Evolutionary conservation across 164 flowering plant genomes (phyloP).

Genomic region (Aristolochia fimbriata): DNA sequence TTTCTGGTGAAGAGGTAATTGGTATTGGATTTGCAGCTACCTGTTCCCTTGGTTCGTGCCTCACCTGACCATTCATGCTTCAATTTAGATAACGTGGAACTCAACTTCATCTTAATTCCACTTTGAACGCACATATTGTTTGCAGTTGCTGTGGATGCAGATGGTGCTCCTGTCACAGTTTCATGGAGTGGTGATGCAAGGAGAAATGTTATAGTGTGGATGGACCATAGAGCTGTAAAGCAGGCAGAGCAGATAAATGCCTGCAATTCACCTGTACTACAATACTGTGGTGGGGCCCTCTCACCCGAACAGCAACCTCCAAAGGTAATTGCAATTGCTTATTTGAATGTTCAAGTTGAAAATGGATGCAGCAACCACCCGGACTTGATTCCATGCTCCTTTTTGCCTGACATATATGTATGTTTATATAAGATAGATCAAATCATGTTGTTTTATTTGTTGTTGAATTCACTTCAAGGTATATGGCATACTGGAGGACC

Average conservation of each 20-base stretch:
- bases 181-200: conserved; percentile 96
- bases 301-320: conserved; percentile 99
- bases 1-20: conserved; percentile 56
- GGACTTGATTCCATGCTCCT: too few species aligned
- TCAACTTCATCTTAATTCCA: background rate
- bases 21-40: conserved; percentile 95
- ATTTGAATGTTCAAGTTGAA: background rate
- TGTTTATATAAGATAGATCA: too few species aligned
- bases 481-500: too few species aligned
- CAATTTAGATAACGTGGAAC: background rate
- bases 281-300: conserved; percentile 87
- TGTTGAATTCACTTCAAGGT: too few species aligned
- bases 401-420: too few species aligned
- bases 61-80: background rate
- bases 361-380: too few species aligned
- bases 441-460: too few species aligned
- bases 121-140: conserved; percentile 6
- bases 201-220: conserved; percentile 94
- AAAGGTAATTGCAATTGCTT: conserved; percentile 38
- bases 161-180: conserved; percentile 91
- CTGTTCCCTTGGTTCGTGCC: conserved; percentile 82
- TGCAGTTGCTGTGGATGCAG: conserved; percentile 94
- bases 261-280: conserved; percentile 73
- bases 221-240: conserved; percentile 97
- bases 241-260: conserved; percentile 93